These are phyloP conservation scores for Flaveria brownii DNA, from an alignment of 129 eudicot species.

Conservation along the genomic window DNA sequence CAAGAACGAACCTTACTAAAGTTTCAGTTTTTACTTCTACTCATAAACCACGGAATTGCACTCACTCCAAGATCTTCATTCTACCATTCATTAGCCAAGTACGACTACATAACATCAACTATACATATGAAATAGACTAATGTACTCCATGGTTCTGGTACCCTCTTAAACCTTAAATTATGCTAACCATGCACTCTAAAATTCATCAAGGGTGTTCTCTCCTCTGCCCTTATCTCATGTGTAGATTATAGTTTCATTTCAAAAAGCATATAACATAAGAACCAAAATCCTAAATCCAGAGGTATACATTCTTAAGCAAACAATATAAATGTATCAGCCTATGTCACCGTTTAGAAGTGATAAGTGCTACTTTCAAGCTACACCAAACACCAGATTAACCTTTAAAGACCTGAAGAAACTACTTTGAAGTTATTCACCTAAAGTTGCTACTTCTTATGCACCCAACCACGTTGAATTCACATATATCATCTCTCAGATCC, in stretches of 20 bases:
- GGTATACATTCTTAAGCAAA: background rate
- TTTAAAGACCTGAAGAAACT: background rate
- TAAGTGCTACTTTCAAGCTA: background rate
- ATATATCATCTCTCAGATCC: background rate
- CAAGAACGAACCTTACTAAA: constrained; percentile 8
- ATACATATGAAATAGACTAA: background rate
- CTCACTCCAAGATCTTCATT: background rate
- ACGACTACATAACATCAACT: constrained; percentile 20
- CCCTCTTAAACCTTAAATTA: background rate
- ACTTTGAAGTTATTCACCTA: background rate
- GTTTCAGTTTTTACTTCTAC: background rate
- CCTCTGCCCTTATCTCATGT: background rate
- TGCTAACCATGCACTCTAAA: background rate
- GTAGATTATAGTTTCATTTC: background rate
- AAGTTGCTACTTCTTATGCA: background rate
- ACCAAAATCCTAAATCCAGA: background rate
- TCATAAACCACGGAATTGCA: background rate
- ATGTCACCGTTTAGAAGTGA: background rate
- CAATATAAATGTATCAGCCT: background rate
- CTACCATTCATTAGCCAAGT: background rate
- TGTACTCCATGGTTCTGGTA: background rate
- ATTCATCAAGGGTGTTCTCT: background rate
- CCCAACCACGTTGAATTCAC: background rate
- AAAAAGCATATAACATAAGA: background rate
- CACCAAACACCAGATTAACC: constrained; percentile 17